Percentiles rank a stretch among this genome's conserved stretches.
Conservation (phyloP, 805 yeast genomes). For the Kazachstania bromeliacearum region DNA sequence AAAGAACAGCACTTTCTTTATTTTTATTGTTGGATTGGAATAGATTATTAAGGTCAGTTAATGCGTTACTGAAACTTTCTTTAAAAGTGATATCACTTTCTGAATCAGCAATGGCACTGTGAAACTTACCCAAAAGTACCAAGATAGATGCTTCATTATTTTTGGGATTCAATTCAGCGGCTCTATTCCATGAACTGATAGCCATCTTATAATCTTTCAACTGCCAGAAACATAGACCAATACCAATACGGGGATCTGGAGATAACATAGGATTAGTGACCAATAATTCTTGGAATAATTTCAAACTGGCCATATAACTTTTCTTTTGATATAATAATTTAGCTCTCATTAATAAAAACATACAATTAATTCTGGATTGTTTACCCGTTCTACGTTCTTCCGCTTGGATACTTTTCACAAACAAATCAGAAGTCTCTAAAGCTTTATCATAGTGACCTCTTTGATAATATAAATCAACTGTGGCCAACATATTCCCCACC, state of each 20-base stretch:
- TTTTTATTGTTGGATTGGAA: constrained; percentile 34
- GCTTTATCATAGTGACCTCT: constrained; percentile 63
- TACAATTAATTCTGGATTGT: constrained; percentile 50
- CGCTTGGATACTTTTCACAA: constrained; percentile 35
- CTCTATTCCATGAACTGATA: constrained; percentile 69
- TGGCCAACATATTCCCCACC: constrained; percentile 49
- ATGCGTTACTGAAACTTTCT: constrained; percentile 46
- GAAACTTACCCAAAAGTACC: constrained; percentile 58
- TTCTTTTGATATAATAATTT: constrained; percentile 64
- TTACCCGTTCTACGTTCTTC: constrained; percentile 29
- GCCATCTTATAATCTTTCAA: constrained; percentile 75
- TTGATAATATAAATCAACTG: constrained; percentile 54
- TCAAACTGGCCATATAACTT: constrained; percentile 64
- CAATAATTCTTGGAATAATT: constrained; percentile 74
- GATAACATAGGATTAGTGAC: constrained; percentile 63
- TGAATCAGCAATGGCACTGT: constrained; percentile 46
- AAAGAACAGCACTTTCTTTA: constrained; percentile 49
- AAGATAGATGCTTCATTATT: constrained; percentile 55
- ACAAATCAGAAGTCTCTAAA: constrained; percentile 53
- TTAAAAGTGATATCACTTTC: constrained; percentile 47
- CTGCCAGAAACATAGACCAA: constrained; percentile 90
- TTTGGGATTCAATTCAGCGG: constrained; percentile 53
- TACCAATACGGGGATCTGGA: constrained; percentile 92
- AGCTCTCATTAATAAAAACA: constrained; percentile 78
- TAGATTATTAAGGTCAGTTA: constrained; percentile 34